Conservation (phyloP, 2,329 filamentous ascomycete genomes). For the Ascocoryne sarcoides region DNA sequence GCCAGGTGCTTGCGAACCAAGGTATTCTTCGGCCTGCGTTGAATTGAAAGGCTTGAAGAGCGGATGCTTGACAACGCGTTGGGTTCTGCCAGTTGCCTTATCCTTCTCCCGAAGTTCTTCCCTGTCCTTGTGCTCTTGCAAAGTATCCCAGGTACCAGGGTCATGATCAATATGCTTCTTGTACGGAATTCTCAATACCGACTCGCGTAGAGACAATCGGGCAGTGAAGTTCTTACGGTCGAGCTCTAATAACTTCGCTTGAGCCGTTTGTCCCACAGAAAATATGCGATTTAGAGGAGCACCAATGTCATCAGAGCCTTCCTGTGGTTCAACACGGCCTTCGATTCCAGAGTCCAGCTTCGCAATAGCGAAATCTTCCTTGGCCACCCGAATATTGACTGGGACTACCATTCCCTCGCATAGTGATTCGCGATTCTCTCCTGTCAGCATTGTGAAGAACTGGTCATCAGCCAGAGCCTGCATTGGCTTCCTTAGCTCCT, state of each 20-base stretch:
- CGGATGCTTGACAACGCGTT: constrained; percentile 95
- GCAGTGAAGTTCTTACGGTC: constrained; percentile 80
- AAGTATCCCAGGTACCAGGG: constrained; percentile 78
- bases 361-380: constrained; percentile 86
- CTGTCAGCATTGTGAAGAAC: constrained; percentile 93
- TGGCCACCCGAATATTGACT: constrained; percentile 78
- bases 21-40: constrained; percentile 83
- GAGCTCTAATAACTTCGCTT: constrained; percentile 79
- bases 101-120: constrained; percentile 82
- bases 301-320: constrained; percentile 67
- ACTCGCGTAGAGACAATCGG: constrained; percentile 77
- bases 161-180: constrained; percentile 61
- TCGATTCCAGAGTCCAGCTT: constrained; percentile 93
- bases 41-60: constrained; percentile 92
- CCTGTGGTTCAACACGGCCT: constrained; percentile 73
- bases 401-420: constrained; percentile 88
- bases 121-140: constrained; percentile 70
- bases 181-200: constrained; percentile 65
- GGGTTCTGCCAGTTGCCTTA: constrained; percentile 72
- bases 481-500: constrained; percentile 83
- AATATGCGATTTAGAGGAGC: constrained; percentile 65
- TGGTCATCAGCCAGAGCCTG: constrained; percentile 61
- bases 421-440: constrained; percentile 78
- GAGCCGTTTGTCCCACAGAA: constrained; percentile 71
- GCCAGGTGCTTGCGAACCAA: constrained; percentile 75